phyloP scores from a whole-genome alignment of 179 eudicot species.

The Nepenthes alata region DNA sequence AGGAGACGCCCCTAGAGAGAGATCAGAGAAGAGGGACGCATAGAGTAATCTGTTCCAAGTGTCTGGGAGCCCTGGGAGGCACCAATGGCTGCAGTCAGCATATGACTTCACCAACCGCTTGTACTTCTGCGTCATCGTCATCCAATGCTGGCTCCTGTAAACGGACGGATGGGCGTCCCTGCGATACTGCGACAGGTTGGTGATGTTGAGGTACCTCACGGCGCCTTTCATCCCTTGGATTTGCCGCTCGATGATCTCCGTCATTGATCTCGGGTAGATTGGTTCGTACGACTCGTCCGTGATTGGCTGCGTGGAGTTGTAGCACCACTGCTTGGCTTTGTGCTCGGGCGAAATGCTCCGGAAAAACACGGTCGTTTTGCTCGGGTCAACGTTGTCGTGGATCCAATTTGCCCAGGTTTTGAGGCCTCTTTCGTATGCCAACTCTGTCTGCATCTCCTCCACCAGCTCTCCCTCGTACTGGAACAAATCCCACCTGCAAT shows the following conservation, averaged over 20 bases:
- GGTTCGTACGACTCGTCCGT: constrained; percentile 14
- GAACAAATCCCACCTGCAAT: constrained; percentile 28
- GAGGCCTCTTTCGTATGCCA: constrained; percentile 23
- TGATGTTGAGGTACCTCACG: constrained; percentile 28
- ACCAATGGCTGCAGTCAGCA: constrained; percentile 42
- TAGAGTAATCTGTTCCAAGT: constrained; percentile 37
- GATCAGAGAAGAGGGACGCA: constrained; percentile 20
- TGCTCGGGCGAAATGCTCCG: constrained; percentile 28
- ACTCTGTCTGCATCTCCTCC: constrained; percentile 22
- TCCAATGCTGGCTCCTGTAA: constrained; percentile 16
- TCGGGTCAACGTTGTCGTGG: constrained; percentile 14
- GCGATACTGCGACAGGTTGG: constrained; percentile 19
- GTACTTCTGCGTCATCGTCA: constrained; percentile 3
- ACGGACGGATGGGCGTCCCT: constrained; percentile 31
- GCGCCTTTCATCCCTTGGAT: constrained; percentile 6
- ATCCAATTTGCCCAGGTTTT: constrained; percentile 31
- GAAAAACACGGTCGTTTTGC: constrained; percentile 23
- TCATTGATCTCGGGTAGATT: constrained; percentile 8
- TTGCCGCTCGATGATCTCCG: constrained; percentile 5
- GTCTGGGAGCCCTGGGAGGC: constrained; percentile 39
- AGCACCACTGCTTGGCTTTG: constrained; percentile 21
- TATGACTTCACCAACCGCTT: background rate
- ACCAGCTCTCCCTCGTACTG: constrained; percentile 17
- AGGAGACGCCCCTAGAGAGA: background rate
- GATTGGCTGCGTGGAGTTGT: constrained; percentile 21